These are phyloP conservation scores for Peribolospora baueri DNA, from an alignment of 768 basidiomycete genomes.

Conservation along the genomic window DNA sequence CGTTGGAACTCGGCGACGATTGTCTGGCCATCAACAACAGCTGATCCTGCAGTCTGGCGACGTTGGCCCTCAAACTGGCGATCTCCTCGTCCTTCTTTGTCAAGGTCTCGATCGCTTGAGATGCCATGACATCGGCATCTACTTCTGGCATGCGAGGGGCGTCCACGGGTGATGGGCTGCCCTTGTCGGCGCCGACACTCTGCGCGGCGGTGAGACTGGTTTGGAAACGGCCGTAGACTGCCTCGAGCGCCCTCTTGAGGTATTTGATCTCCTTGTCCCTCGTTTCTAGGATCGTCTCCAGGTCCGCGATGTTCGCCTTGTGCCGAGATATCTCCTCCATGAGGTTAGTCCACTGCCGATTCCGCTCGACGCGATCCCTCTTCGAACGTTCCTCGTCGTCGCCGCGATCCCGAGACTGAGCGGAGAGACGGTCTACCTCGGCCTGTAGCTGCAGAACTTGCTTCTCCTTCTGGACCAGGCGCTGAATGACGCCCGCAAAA, in stretches of 20 bases:
- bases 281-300: constrained; percentile 25
- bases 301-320: constrained; percentile 38
- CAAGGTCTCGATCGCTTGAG: constrained; percentile 43
- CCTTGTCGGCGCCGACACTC: constrained; percentile 21
- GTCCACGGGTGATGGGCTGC: constrained; percentile 17
- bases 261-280: constrained; percentile 53
- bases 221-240: constrained; percentile 57
- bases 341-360: constrained; percentile 46
- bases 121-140: constrained; percentile 44
- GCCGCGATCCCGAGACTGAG: constrained; percentile 31
- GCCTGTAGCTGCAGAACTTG: constrained; percentile 48
- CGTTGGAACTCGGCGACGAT: constrained; percentile 20
- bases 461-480: constrained; percentile 62
- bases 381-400: constrained; percentile 53
- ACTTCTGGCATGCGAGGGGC: constrained; percentile 21
- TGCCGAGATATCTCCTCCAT: constrained; percentile 49
- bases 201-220: constrained; percentile 19
- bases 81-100: constrained; percentile 47
- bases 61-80: constrained; percentile 21
- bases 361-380: constrained; percentile 34
- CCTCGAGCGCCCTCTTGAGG: constrained; percentile 64
- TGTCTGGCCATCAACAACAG: constrained; percentile 24
- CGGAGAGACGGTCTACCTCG: constrained; percentile 40
- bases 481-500: constrained; percentile 49
- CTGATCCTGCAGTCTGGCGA: constrained; percentile 13